Base-by-base conservation (phyloP, 2,329 filamentous ascomycete species). In the Talaromyces sp. region DNA sequence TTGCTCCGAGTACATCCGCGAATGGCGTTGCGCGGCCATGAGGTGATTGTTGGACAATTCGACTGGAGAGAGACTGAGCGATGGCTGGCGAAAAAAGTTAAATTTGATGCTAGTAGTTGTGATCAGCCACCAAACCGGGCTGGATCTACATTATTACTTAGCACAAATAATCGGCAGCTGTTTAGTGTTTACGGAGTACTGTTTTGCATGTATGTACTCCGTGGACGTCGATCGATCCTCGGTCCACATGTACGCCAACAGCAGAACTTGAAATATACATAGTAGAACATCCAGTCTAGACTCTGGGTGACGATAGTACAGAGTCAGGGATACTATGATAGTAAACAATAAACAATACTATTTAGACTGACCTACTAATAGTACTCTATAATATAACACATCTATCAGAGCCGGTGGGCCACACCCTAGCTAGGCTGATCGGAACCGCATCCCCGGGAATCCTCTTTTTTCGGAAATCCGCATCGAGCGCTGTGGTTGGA, bases 381-480 rank as follows among this genome's bases (percentile, higher is more conserved):
- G 27, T 8, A 29, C 27, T 29, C 5, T 32, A 32, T 32, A 12
- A 1, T 5, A 32, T 26, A 26, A 8, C 6, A 29, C 14, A 32
- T 11, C 31, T 19, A 46, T 46, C 41, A 46, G 38, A 46, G 19
- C 41, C 17, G n/a, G 41, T 12, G 41, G 41, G 32, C 32, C 32
- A 10, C 32, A 35, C 12, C 32, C 32, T 35, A n/a, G 41, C 41
- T 46, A 46, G 41, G 41, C n/a, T 46, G 21, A 55, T 55, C 59
- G 59, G 59, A 55, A 61, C 59, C 56, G 51, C 53, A 58, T 61
- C 59, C 59, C 59, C 59, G 55, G 59, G 51, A 51, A 19, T 32
- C 21, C 9, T 54, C 29, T 57, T 21, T 53, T 54, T 53, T 26
- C 24, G 48, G 48, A 51, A 51, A 51, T 29, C 48, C 24, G 26